Evolutionary conservation across 164 flowering plant species (phyloP), one percentile per base, ranked within the genome.

Genomic region (Sedum album): DNA sequence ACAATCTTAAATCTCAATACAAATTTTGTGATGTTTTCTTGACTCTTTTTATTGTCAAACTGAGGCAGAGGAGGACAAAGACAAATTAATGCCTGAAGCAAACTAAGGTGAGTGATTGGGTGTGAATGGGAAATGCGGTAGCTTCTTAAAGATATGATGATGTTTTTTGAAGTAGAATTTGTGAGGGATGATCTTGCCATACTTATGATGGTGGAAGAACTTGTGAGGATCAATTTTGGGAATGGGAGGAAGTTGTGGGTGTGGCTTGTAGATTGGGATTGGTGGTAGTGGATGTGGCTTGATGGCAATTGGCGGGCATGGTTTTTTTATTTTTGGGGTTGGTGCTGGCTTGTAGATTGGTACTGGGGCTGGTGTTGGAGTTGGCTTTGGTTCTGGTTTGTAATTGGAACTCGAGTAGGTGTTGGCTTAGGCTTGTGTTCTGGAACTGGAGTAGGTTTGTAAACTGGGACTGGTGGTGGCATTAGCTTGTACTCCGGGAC

Each of bases 361-460:
- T 0, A 72, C 48, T 2, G 77, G 77, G 0, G 81, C 14, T 60
- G 68, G 13, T 71, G 73, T 23, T 42, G 31, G 68, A 7, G 66
- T 31, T 65, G 67, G 67, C 67, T 66, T 60, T 30, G 63, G 63
- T 11, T 81, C 76, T 2, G 77, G 84, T 62, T 73, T 68, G 46
- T 70, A 44, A 1, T 7, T 3, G 66, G 66, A 0, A 53, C 60
- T 8, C 28, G 60, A 0, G 60, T 53, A 6, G 66, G 66, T 14
- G 36, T 31, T 31, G 36, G 41, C 66, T 31, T 78, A 1, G 77
- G 84, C 66, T 73, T 68, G 53, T 70, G 36, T 0, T 77, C 41
- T 53, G 83, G 83, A 0, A 70, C 36, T 14, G 77, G 77, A 0
- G 77, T 77, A 1, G 77, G 84, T 60, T 72, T 67, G 49, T 70